Evolutionary conservation across 805 yeast species (phyloP).

Genomic region (Kazachstania africana): DNA sequence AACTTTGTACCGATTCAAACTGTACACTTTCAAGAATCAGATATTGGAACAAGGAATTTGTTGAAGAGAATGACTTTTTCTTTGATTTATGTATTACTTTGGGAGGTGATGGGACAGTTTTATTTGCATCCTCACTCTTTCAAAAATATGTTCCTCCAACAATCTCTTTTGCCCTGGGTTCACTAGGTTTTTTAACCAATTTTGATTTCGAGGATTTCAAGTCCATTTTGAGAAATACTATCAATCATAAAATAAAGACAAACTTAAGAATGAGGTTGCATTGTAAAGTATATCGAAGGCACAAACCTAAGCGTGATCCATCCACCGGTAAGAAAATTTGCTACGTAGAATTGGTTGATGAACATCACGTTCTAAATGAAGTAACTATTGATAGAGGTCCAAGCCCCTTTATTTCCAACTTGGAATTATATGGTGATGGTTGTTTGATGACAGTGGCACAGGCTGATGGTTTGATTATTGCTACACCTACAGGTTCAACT

Average conservation of each 20-base stretch:
- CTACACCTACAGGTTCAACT: conserved; percentile 93
- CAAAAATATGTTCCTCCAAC: conserved; percentile 84
- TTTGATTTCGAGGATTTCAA: conserved; percentile 67
- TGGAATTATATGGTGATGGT: conserved; percentile 82
- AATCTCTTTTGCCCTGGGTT: conserved; percentile 74
- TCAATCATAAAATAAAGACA: conserved; percentile 60
- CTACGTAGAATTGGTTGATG: conserved; percentile 30
- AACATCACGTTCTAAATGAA: conserved; percentile 73
- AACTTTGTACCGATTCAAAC: conserved; percentile 32
- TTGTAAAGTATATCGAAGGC: conserved; percentile 51
- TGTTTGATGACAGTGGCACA: conserved; percentile 76
- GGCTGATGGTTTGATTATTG: conserved; percentile 84
- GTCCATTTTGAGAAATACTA: conserved; percentile 40
- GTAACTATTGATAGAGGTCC: conserved; percentile 88
- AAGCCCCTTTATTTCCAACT: conserved; percentile 76
- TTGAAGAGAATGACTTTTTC: conserved; percentile 28
- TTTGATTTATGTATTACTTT: conserved; percentile 73
- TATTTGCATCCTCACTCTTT: conserved; percentile 75
- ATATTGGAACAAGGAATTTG: conserved; percentile 57
- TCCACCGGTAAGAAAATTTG: conserved; percentile 35
- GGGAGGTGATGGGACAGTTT: conserved; percentile 95
- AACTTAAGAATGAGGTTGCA: conserved; percentile 79
- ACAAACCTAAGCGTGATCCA: conserved; percentile 24
- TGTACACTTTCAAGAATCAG: conserved; percentile 35
- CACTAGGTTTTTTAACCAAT: conserved; percentile 82